Evolutionary conservation across 192 early-diverging fungal genomes (phyloP).

Genomic region (Linnemannia zychae): DNA sequence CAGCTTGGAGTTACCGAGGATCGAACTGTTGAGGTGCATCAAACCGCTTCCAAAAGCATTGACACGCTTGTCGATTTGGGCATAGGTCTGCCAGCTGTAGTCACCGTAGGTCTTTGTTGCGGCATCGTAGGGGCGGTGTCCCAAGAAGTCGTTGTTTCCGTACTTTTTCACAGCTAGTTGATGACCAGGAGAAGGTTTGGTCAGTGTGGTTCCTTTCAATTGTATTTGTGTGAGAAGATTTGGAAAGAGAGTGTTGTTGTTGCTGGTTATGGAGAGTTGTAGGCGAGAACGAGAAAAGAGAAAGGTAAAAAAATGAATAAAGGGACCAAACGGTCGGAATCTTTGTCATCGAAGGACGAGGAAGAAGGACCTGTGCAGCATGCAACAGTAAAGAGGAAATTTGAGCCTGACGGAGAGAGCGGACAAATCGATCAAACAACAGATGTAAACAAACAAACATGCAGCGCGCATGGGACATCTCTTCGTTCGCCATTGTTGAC

Average conservation of each 20-base stretch:
- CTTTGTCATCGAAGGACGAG: background rate
- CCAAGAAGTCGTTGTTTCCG: constrained; percentile 70
- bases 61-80: constrained; percentile 65
- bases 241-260: background rate
- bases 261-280: background rate
- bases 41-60: constrained; percentile 77
- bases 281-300: background rate
- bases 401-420: background rate
- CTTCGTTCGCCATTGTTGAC: background rate
- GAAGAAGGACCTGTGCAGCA: background rate
- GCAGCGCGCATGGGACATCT: background rate
- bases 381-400: background rate
- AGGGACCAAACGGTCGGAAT: background rate
- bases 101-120: constrained; percentile 67
- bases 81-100: constrained; percentile 79
- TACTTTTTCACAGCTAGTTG: constrained; percentile 63
- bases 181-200: background rate
- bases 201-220: background rate
- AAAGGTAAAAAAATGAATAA: background rate
- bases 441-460: background rate
- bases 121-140: constrained; percentile 67
- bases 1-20: constrained; percentile 25
- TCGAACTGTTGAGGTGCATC: constrained; percentile 64
- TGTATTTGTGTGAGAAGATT: background rate
- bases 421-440: background rate